Conservation (phyloP, 352 stramenopile genomes). For the Globisporangium yorkense region DNA sequence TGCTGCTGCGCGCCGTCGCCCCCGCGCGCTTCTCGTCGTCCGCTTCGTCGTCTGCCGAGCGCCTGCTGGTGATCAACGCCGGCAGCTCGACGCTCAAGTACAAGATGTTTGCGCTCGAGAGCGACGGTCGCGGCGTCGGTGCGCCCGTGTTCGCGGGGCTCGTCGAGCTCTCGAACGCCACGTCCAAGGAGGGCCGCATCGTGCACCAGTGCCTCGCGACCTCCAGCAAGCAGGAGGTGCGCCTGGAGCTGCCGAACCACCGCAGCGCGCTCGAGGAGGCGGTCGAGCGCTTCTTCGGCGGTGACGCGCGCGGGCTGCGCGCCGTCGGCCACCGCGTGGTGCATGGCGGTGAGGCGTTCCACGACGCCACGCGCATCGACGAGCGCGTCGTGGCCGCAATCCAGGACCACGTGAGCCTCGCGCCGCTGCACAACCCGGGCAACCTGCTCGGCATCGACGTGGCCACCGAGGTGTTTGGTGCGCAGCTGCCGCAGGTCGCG, state of each 20-base stretch:
- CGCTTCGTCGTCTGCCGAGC: neutral
- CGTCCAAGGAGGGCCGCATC: constrained; percentile 53
- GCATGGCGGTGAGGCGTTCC: constrained; percentile 80
- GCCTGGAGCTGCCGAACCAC: constrained; percentile 45
- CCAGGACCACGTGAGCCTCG: constrained; percentile 54
- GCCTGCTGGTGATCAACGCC: constrained; percentile 70
- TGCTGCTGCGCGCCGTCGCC: neutral
- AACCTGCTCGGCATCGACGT: constrained; percentile 85
- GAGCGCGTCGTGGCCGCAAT: constrained; percentile 45
- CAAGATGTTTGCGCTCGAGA: constrained; percentile 63
- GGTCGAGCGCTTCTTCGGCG: constrained; percentile 56
- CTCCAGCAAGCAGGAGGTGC: constrained; percentile 46
- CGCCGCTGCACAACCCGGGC: constrained; percentile 85
- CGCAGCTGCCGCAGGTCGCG: constrained; percentile 53
- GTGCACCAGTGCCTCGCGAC: constrained; percentile 55
- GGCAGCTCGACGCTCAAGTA: constrained; percentile 85
- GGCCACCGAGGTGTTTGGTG: constrained; percentile 65
- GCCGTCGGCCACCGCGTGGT: constrained; percentile 86
- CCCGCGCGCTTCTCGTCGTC: neutral
- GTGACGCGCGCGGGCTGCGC: constrained; percentile 43
- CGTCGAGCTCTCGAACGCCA: constrained; percentile 67
- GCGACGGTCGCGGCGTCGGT: constrained; percentile 22
- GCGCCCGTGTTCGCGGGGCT: constrained; percentile 62
- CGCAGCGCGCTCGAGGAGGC: constrained; percentile 52
- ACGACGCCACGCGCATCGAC: constrained; percentile 51